These are phyloP conservation scores for Syncephalastrum racemosum DNA, from an alignment of 371 early-diverging fungal genomes.

Conservation along the genomic window DNA sequence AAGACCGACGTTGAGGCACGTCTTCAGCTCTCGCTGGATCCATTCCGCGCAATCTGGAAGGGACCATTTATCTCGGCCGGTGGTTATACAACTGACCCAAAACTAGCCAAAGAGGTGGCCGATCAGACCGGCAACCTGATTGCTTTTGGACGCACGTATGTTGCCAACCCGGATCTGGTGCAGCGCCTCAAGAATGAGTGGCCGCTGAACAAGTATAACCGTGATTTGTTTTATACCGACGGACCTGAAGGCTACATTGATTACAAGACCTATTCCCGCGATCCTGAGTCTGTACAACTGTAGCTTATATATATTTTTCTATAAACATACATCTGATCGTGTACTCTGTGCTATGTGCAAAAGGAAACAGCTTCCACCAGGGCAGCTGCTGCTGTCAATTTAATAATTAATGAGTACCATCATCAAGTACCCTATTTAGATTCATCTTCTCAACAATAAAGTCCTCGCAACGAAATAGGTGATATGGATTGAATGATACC, in stretches of 20 bases:
- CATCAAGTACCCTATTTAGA: no score
- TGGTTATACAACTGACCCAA: constrained; percentile 22
- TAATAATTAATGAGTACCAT: no score
- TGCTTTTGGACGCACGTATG: constrained; percentile 34
- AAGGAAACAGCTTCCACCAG: no score
- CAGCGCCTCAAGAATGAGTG: constrained; percentile 24
- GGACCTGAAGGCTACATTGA: constrained; percentile 26
- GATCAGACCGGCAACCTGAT: constrained; percentile 25
- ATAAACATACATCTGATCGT: no score
- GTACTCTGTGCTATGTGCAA: no score
- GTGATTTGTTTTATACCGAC: constrained; percentile 25
- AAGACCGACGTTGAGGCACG: constrained; percentile 11
- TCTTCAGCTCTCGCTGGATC: constrained; percentile 14
- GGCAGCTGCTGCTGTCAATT: no score
- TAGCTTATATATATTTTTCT: no score
- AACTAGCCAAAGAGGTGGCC: constrained; percentile 20
- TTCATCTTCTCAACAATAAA: no score
- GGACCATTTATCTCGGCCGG: constrained; percentile 30
- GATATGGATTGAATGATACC: no score
- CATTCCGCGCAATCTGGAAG: constrained; percentile 32
- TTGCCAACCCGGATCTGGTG: constrained; percentile 40
- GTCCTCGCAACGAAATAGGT: no score
- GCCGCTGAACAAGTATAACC: constrained; percentile 24
- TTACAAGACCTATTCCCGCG: constrained; percentile 6
- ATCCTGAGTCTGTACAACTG: no score